phyloP scores from a whole-genome alignment of 1,139 yeast genomes.

The Ashbya aceris region DNA sequence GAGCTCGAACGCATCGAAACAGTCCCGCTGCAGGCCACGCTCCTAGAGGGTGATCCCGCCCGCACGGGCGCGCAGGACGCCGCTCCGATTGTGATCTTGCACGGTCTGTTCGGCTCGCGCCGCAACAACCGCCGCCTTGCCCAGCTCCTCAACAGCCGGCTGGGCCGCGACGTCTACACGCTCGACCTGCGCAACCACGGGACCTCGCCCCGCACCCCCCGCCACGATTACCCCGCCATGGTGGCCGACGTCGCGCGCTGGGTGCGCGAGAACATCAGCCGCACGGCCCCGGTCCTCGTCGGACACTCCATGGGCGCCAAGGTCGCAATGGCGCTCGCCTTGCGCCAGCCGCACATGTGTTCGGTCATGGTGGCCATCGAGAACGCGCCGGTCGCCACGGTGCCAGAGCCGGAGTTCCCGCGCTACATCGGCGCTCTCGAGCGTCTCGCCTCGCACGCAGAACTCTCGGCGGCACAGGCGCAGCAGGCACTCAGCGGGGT shows the following conservation, averaged over 20 bases:
- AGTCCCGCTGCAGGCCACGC: constrained; percentile 40
- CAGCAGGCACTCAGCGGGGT: constrained; percentile 42
- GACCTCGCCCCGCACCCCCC: constrained; percentile 60
- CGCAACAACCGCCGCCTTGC: constrained; percentile 71
- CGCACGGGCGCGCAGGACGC: constrained; percentile 9
- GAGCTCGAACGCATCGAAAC: constrained; percentile 26
- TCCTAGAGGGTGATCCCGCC: constrained; percentile 3
- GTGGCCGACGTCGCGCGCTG: constrained; percentile 79
- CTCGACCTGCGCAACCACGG: constrained; percentile 89
- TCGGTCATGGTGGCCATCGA: constrained; percentile 70
- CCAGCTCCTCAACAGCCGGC: constrained; percentile 32
- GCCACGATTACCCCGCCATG: constrained; percentile 73
- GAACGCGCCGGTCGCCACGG: constrained; percentile 72
- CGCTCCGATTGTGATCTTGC: constrained; percentile 65
- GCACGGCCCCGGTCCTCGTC: constrained; percentile 47
- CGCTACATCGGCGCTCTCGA: constrained; percentile 41
- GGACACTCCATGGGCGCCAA: constrained; percentile 99
- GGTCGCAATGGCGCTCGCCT: constrained; percentile 78
- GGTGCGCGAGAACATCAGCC: constrained; percentile 33
- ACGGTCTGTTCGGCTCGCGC: constrained; percentile 84
- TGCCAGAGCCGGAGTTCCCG: constrained; percentile 54
- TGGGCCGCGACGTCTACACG: constrained; percentile 50
- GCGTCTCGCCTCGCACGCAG: not conserved
- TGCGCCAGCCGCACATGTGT: constrained; percentile 58
- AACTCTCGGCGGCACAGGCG: not conserved